phyloP scores from a whole-genome alignment of 768 basidiomycete species.

The Termitomyces sp. region DNA sequence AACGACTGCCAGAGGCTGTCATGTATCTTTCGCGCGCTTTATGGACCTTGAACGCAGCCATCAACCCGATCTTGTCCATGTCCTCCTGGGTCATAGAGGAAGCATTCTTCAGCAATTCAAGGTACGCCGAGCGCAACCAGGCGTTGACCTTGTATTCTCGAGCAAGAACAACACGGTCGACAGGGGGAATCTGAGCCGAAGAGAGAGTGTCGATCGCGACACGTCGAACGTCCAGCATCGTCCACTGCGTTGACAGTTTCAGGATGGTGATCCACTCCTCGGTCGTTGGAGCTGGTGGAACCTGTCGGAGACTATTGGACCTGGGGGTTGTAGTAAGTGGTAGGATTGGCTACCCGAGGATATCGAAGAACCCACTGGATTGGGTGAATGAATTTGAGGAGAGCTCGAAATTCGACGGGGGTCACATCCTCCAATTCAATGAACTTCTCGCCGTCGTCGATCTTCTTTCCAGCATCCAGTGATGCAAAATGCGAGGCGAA shows the following conservation, averaged over 20 bases:
- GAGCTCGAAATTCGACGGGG: neutral
- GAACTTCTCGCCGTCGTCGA: neutral
- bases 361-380: neutral
- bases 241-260: neutral
- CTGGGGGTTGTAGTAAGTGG: neutral
- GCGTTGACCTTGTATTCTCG: neutral
- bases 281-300: neutral
- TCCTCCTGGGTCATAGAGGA: neutral
- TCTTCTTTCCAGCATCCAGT: neutral
- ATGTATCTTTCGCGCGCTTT: neutral
- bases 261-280: neutral
- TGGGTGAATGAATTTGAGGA: neutral
- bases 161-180: neutral
- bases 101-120: neutral
- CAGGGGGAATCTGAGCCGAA: neutral
- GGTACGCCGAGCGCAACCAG: neutral
- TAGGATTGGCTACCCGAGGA: neutral
- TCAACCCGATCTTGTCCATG: neutral
- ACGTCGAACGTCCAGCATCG: neutral
- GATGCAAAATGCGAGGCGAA: neutral
- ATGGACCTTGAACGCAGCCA: neutral
- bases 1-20: neutral
- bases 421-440: neutral
- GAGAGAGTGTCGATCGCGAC: neutral
- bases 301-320: neutral